Evolutionary conservation across 306 rosid genomes (phyloP), one percentile per base, ranked within the genome.

Genomic region (Glycine tomentella): DNA sequence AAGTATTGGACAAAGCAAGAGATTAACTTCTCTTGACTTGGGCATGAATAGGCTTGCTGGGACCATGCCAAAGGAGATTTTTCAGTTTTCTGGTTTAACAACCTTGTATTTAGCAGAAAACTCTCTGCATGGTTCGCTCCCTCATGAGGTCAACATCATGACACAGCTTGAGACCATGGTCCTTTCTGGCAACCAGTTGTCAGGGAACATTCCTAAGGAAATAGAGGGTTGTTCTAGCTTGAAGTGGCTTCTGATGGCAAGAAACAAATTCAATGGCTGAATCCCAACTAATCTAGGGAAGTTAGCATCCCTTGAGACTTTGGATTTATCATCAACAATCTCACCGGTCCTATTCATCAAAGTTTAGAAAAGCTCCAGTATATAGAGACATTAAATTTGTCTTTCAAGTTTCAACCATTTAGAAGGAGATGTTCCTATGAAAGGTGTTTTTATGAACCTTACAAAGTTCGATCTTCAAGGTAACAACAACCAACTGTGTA

Each of bases 311-410:
- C 69, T 85, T 51, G 74, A 45, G 83, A 80, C 69, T 33, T 72
- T 87, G 83, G 83, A 87, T 40, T 12, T 87, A 20, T 85, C 90
- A 45, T 87, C 85, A 61, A 87, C 83, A 67, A 73, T 74, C 87
- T 87, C 45, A 72, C 79, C 0, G 88, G 90, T 4, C 4, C 67
- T 9, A 82, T 87, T 71, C 88, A 88, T 7, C 2, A 34, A 69
- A 80, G 77, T 55, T 59, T 87, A 44, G 88, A 82, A 70, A 68
- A 76, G 15, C 90, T 80, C 6, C 0, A 48, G 17, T 68, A 36
- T 53, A 8, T 85, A 59, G 7, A 70, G 72, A 72, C 8, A 4
- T 59, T 85, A 33, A 87, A 82, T 80, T 72, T 87, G 73, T 87
- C 90, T 46, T 87, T 76, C 31, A 25, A 25, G 31, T 25, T 25